Evolutionary conservation across 2,329 filamentous ascomycete genomes (phyloP).

Genomic region (Thelonectria blattea): DNA sequence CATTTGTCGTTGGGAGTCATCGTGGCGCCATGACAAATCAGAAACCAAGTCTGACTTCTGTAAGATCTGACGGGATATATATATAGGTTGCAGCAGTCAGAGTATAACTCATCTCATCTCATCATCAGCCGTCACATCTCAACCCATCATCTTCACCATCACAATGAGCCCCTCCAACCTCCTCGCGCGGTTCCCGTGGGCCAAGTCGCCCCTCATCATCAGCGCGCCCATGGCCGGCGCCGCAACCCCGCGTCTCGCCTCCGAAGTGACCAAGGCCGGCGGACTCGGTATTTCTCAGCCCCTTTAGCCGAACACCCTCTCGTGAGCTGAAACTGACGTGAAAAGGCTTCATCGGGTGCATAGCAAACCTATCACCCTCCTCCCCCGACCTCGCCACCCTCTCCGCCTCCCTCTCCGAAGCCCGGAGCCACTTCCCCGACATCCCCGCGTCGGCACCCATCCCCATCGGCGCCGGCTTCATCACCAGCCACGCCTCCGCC

Average conservation of each 20-base stretch:
- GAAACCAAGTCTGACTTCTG: background rate
- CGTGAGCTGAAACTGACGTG: no score
- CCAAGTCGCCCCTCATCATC: conserved; percentile 39
- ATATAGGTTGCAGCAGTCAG: no score
- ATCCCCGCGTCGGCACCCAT: conserved; percentile 51
- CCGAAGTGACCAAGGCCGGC: conserved; percentile 47
- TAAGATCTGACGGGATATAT: no score
- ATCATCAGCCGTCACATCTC: background rate
- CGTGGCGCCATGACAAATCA: conserved; percentile 11
- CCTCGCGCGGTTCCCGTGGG: conserved; percentile 41
- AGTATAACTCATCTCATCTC: background rate
- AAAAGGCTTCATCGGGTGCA: conserved; percentile 45
- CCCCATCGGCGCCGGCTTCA: conserved; percentile 62
- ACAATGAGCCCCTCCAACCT: conserved; percentile 38
- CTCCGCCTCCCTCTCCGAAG: conserved; percentile 40
- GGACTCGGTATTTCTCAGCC: conserved; percentile 46
- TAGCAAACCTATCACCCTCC: conserved; percentile 38
- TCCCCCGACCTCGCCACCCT: conserved; percentile 44
- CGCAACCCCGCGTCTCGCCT: conserved; percentile 43
- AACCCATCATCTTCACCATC: background rate
- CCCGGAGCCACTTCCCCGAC: conserved; percentile 36
- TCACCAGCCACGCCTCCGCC: conserved; percentile 57
- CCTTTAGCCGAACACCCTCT: no score
- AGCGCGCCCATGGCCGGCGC: conserved; percentile 47
- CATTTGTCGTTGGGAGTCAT: background rate